These are phyloP conservation scores for Amniculicola lignicola DNA, from an alignment of 495 filamentous ascomycete genomes.

Conservation along the genomic window DNA sequence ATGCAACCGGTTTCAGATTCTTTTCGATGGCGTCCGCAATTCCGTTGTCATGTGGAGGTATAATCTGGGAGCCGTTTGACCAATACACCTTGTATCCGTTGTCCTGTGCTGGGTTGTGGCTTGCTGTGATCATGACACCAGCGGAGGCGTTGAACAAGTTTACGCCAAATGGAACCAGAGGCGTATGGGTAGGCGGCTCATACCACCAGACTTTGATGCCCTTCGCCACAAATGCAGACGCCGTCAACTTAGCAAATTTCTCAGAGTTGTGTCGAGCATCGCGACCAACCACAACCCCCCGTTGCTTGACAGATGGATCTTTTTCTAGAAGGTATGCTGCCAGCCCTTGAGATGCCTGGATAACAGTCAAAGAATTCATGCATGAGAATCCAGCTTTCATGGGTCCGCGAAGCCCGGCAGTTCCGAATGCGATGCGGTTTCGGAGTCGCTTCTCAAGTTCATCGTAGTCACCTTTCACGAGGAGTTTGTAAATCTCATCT, in stretches of 20 bases:
- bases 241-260: conserved; percentile 62
- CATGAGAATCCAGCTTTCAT: conserved; percentile 71
- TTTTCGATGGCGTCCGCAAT: conserved; percentile 60
- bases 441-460: conserved; percentile 59
- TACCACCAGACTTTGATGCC: conserved; percentile 63
- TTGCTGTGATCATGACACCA: conserved; percentile 72
- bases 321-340: conserved; percentile 56
- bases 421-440: conserved; percentile 64
- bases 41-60: conserved; percentile 59
- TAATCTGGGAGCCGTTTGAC: conserved; percentile 67
- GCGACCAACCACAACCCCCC: conserved; percentile 62
- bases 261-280: conserved; percentile 67
- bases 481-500: conserved; percentile 57
- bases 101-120: conserved; percentile 67
- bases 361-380: conserved; percentile 68
- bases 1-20: conserved; percentile 54
- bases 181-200: conserved; percentile 56
- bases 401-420: conserved; percentile 63
- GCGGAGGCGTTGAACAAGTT: conserved; percentile 55
- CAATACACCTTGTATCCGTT: conserved; percentile 77
- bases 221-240: conserved; percentile 61
- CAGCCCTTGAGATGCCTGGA: conserved; percentile 70
- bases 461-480: conserved; percentile 46
- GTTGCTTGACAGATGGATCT: conserved; percentile 37
- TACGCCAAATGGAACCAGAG: conserved; percentile 67